Evolutionary conservation across 441 rosid species (phyloP), one percentile per base, ranked within the genome.

Genomic region (Gossypium schwendimanii): DNA sequence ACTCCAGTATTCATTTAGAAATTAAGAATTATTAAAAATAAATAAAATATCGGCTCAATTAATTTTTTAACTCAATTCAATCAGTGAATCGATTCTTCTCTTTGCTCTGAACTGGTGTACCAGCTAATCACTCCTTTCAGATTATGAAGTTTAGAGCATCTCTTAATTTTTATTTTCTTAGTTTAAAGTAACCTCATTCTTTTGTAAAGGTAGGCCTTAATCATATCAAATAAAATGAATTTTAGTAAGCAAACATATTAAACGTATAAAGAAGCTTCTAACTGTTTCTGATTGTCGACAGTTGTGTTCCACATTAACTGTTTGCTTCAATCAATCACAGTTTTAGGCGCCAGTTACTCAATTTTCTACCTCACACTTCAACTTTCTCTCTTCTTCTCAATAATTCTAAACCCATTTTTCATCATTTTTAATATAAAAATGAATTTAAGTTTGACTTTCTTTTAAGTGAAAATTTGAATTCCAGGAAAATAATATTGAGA

Each of bases 271-370:
- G 12, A 8, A 23, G 39, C 3, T 23, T 10, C 39, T 47, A 45
- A 47, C 1, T 45, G 47, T 36, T 62, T 33, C 45, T 62, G 71
- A 67, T 49, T 49, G 59, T 67, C 10, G 71, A 67, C 71, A 67
- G 71, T 67, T 67, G 71, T 67, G 44, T 26, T 67, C 58, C 71
- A 67, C 71, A 26, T 8, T 67, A 63, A 64, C 21, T 4, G 55
- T 45, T 45, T 24, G 24, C 6, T 23, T 47, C 52, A 63, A 41
- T 65, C 36, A 23, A 44, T 2, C 70, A 45, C 55, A 65, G 70
- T 67, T 55, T 26, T 15, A 15, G 71, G 59, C 71, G 26, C 20
- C 18, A 67, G 55, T 26, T 44, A 41, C 31, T 20, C 31, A 63
- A 39, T 41, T 20, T 20, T 63, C 69, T 63, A 28, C 69, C 24